Conservation (phyloP, 441 rosid genomes). For the Rhodomyrtus psidioides region DNA sequence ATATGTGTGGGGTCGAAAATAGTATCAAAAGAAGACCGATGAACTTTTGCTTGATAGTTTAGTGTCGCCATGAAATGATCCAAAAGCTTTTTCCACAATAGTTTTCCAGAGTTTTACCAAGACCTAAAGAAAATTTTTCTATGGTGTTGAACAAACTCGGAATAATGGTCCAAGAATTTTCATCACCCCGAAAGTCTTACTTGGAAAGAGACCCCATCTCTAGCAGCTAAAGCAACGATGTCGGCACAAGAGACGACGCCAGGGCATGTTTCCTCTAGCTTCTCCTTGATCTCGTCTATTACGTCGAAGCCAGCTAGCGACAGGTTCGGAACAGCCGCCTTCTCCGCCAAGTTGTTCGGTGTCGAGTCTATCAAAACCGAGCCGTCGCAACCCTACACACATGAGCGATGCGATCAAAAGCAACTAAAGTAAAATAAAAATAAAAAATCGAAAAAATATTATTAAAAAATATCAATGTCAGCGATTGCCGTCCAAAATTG, state of each 20-base stretch:
- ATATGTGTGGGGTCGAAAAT: background rate
- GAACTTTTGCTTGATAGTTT: background rate
- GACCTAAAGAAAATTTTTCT: background rate
- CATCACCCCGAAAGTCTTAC: constrained; percentile 13
- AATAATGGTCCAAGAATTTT: background rate
- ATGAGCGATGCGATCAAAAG: background rate
- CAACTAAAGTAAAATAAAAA: no score
- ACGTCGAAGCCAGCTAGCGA: constrained; percentile 37
- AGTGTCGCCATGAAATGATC: no score
- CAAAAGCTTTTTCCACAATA: background rate
- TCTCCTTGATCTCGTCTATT: constrained; percentile 44
- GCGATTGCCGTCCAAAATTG: no score
- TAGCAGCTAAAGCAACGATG: constrained; percentile 46
- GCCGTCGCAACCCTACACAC: constrained; percentile 56
- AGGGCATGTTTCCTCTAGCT: constrained; percentile 39
- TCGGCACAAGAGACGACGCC: constrained; percentile 53
- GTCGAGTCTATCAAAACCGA: constrained; percentile 43
- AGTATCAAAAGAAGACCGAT: background rate
- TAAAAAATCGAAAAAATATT: no score
- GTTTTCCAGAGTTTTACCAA: background rate
- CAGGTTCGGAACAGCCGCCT: constrained; percentile 36
- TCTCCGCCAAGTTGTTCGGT: constrained; percentile 28
- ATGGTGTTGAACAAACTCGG: background rate
- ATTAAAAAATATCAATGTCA: no score
- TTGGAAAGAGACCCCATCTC: constrained; percentile 38